Evolutionary conservation across 257 asterid genomes (phyloP).

Genomic region (Fraxinus pennsylvanica): DNA sequence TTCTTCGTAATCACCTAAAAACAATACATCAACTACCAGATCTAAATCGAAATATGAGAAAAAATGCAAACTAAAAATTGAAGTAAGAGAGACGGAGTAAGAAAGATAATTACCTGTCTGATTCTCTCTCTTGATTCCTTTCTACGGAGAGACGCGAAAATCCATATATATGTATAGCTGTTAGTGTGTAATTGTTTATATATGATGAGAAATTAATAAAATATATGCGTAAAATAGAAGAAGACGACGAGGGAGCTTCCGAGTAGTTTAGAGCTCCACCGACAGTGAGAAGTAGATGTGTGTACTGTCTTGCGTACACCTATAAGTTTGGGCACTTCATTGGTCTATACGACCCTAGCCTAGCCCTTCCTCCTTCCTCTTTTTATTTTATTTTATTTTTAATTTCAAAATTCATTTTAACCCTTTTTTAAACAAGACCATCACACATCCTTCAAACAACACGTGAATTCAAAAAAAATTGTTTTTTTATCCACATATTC

Average conservation of each 20-base stretch:
- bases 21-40: constrained; percentile 27
- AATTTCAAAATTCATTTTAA: too few species aligned
- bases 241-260: constrained; percentile 55
- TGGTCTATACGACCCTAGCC: too few species aligned
- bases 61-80: constrained; percentile 23
- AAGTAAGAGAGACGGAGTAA: constrained; percentile 15
- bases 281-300: constrained; percentile 22
- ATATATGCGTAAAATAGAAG: constrained; percentile 48
- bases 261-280: constrained; percentile 29
- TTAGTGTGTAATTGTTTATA: constrained; percentile 28
- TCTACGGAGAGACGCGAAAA: constrained; percentile 15
- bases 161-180: constrained; percentile 41
- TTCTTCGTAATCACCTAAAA: constrained; percentile 11
- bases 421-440: too few species aligned
- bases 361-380: too few species aligned
- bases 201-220: background rate
- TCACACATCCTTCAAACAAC: too few species aligned
- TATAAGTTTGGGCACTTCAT: too few species aligned
- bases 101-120: constrained; percentile 33
- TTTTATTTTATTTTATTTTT: too few species aligned
- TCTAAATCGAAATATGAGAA: constrained; percentile 18
- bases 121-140: constrained; percentile 26
- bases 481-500: too few species aligned
- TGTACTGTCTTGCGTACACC: background rate
- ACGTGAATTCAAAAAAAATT: too few species aligned